phyloP scores from a whole-genome alignment of 805 yeast genomes.

The Komagataella kurtzmanii region DNA sequence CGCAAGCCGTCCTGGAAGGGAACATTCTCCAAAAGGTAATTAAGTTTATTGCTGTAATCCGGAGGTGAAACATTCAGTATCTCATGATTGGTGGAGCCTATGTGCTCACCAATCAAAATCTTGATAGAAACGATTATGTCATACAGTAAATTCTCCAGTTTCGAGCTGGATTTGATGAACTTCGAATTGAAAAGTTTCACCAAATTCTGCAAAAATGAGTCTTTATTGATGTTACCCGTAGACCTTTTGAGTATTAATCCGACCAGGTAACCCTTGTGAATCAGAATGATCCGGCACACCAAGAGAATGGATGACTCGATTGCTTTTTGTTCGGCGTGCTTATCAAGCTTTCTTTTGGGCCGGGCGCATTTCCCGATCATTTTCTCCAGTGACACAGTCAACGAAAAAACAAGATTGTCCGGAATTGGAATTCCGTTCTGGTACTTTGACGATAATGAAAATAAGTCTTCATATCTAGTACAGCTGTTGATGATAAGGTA shows the following conservation, averaged over 20 bases:
- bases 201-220: slow-evolving; percentile 32
- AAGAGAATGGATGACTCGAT: slow-evolving; percentile 26
- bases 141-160: slow-evolving; percentile 40
- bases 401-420: slow-evolving; percentile 26
- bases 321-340: slow-evolving; percentile 3
- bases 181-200: slow-evolving; percentile 29
- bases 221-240: slow-evolving; percentile 21
- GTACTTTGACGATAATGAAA: neutral
- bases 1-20: slow-evolving; percentile 6
- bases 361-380: slow-evolving; percentile 10
- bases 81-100: slow-evolving; percentile 1
- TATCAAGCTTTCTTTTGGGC: slow-evolving; percentile 5
- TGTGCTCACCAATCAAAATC: slow-evolving; percentile 16
- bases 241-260: slow-evolving; percentile 28
- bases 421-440: slow-evolving; percentile 10
- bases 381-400: slow-evolving; percentile 25
- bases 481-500: slow-evolving; percentile 34
- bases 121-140: slow-evolving; percentile 46
- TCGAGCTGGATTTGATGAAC: slow-evolving; percentile 29
- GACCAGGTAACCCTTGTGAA: slow-evolving; percentile 39
- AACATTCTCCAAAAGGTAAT: slow-evolving; percentile 2
- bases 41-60: slow-evolving; percentile 16
- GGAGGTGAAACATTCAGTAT: slow-evolving; percentile 18
- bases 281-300: slow-evolving; percentile 39
- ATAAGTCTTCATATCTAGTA: slow-evolving; percentile 16